Conservation (phyloP, 257 asterid species). For the Cinchona pubescens region DNA sequence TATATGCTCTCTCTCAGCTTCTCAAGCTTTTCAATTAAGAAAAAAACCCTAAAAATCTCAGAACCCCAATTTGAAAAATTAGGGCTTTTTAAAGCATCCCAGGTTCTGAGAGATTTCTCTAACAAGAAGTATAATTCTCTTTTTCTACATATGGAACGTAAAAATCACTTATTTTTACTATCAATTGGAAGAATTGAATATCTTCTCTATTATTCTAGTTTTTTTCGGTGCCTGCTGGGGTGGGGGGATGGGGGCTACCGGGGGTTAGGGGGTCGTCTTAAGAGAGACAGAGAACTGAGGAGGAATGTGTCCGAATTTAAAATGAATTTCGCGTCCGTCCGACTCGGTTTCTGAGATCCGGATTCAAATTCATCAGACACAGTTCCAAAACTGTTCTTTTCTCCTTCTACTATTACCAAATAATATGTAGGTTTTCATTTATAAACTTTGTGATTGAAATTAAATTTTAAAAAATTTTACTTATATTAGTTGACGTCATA, state of each 20-base stretch:
- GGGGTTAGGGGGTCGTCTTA: neutral
- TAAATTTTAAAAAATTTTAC: too few species aligned
- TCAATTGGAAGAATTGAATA: neutral
- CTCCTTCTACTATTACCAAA: neutral
- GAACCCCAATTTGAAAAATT: constrained; percentile 37
- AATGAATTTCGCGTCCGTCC: constrained; percentile 44
- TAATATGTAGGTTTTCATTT: neutral
- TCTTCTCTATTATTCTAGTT: too few species aligned
- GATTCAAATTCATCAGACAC: constrained; percentile 12
- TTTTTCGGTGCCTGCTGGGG: too few species aligned
- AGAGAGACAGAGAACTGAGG: neutral
- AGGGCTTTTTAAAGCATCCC: constrained; percentile 32
- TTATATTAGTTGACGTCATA: too few species aligned
- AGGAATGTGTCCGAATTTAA: constrained; percentile 29
- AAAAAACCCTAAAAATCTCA: constrained; percentile 46
- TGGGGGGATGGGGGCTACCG: neutral
- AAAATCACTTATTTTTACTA: neutral
- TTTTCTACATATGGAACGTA: neutral
- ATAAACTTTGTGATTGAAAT: too few species aligned
- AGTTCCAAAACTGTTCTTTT: neutral
- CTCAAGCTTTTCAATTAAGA: neutral
- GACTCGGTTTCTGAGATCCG: constrained; percentile 6
- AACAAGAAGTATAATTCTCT: constrained; percentile 15
- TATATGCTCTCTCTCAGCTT: neutral
- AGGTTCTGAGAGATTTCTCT: constrained; percentile 13